Evolutionary conservation across 441 rosid species (phyloP), one percentile per base, ranked within the genome.

Genomic region (Biscutella laevigata): DNA sequence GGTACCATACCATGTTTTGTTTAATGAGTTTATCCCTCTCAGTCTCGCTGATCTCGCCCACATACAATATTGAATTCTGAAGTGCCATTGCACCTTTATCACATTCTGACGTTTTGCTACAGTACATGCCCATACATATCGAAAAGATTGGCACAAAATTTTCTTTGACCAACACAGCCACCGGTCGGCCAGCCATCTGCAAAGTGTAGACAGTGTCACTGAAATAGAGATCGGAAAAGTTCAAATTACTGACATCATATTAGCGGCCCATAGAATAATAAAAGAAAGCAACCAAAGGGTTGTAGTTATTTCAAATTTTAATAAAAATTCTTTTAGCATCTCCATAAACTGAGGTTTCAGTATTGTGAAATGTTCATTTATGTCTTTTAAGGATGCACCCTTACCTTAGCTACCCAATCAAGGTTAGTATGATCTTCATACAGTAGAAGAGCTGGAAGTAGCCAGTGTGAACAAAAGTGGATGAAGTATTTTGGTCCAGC

Each of bases 91-190:
- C 81, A 69, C 79, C 86, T 60, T 71, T 83, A 62, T 78, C 87
- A 33, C 66, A 74, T 45, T 74, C 82, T 66, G 81, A 67, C 36
- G 59, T 70, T 68, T 79, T 72, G 66, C 88, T 80, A 74, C 96
- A 84, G 71, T 77, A 78, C 77, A 81, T 71, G 42, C 82, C 79
- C 77, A 86, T 84, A 62, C 94, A 83, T 61, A 89, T 67, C 6
- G 99, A 81, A 74, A 94, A 88, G 64, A 94, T 77, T 10, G 96
- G 80, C 71, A 86, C 94, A 71, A 94, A 89, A 68, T 89, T 83
- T 69, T 74, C 77, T 64, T 70, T 82, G 55, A 86, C 72, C 67
- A 94, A 62, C 57, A 61, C 70, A 52, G 75, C 66, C 81, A 80
- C 60, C 39, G 94, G 76, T 68, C 74, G 81, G 50, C 83, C 71